Base-by-base conservation (phyloP, 805 yeast species). In the Hanseniaspora lindneri region DNA sequence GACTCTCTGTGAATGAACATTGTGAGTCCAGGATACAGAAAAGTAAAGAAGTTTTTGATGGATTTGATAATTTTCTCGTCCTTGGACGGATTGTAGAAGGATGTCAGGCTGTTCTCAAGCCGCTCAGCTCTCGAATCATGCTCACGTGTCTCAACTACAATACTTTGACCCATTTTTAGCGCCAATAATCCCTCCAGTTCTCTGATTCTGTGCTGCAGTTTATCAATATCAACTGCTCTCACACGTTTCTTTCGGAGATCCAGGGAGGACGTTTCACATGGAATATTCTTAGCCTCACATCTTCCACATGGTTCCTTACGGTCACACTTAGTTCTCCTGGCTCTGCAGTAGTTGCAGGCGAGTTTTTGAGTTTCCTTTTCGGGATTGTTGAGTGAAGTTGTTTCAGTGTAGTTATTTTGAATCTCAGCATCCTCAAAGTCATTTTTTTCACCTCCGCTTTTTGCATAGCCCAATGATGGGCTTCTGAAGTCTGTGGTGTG, bases 21-120 rank as follows among this genome's bases (percentile, higher is more conserved):
- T 55, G 75, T 75, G 53, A 75, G 71, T 52, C 77, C 83, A 3
- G 83, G 83, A 53, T 78, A 78, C 52, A 75, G 72, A 79, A 80
- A 77, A n/a, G 69, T 70, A 58, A 77, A 78, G 58, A 78, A 57
- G 47, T 63, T 61, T 2, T 66, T 62, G n/a, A 64, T 52, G 14
- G 65, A 56, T 41, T 58, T 55, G 11, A 63, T 47, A 14, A 63
- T 57, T 27, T 52, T 52, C 9, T 62, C 58, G 51, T 62, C 65
- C 20, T 56, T 60, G 43, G 59, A 60, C 3, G 61, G 47, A 33
- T 49, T 34, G 20, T 37, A 37, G 17, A 37, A 37, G 9, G 41
- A 37, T 10, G 41, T 37, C 10, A 37, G 4, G 3, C 19, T 19
- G 19, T 40, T 40, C 9, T 40, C 35, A 6, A 28, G 9, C n/a